These are phyloP conservation scores for Raphanus raphanistrum DNA, from an alignment of 345 rosid genomes.

Conservation along the genomic window DNA sequence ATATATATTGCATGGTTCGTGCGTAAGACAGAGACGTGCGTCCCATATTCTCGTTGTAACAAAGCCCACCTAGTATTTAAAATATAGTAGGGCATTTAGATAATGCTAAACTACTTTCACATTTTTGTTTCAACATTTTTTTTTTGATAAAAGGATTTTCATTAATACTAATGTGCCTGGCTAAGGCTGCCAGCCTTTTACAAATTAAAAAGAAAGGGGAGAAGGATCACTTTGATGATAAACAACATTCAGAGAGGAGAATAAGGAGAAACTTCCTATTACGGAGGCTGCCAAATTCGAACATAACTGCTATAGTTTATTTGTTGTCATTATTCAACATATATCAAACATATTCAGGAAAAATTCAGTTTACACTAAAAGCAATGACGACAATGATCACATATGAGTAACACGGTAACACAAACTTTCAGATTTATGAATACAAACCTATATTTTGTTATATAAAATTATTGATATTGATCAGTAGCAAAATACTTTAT, in stretches of 20 bases:
- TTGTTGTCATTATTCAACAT: not conserved
- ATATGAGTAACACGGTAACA: not conserved
- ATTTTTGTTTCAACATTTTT: too few species aligned
- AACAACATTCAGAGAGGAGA: too few species aligned
- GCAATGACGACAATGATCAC: not conserved
- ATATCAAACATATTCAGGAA: not conserved
- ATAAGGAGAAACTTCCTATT: too few species aligned
- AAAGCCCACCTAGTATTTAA: not conserved
- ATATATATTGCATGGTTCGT: constrained; percentile 40
- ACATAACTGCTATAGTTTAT: not conserved
- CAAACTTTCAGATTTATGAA: not conserved
- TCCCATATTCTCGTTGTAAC: constrained; percentile 31
- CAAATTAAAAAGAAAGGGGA: too few species aligned
- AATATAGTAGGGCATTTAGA: too few species aligned
- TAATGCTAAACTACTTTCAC: too few species aligned
- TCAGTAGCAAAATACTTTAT: not conserved
- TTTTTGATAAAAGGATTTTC: too few species aligned
- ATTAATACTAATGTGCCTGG: too few species aligned
- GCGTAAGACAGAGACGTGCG: constrained; percentile 39
- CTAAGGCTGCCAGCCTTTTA: too few species aligned
- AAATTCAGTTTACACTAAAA: not conserved
- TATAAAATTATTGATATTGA: not conserved
- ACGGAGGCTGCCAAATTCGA: too few species aligned
- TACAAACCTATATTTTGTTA: not conserved
- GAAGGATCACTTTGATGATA: too few species aligned